These are phyloP conservation scores for Tricholoma matsutake DNA, from an alignment of 768 basidiomycete species.

Conservation along the genomic window DNA sequence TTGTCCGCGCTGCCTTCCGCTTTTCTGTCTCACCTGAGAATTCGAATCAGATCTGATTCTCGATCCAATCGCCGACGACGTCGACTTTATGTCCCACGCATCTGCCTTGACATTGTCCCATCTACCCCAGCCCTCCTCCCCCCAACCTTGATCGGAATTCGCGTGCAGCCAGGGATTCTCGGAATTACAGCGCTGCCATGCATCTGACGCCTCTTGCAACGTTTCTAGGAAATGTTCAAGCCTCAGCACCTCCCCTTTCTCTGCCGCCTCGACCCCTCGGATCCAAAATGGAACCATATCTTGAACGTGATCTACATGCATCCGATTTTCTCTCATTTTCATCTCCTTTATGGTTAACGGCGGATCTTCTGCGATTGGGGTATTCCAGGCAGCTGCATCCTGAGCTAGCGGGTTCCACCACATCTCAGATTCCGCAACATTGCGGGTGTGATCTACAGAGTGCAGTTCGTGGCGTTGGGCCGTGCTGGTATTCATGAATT, in stretches of 20 bases:
- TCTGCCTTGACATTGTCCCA: not conserved
- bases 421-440: constrained; percentile 15
- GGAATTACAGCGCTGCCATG: constrained; percentile 15
- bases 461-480: constrained; percentile 27
- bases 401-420: constrained; percentile 18
- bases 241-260: constrained; percentile 39
- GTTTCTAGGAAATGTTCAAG: constrained; percentile 46
- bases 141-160: constrained; percentile 1
- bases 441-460: constrained; percentile 16
- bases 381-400: constrained; percentile 23
- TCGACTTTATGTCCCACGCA: not conserved
- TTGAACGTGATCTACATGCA: constrained; percentile 42
- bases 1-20: not conserved
- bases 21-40: not conserved
- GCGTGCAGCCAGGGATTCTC: constrained; percentile 14
- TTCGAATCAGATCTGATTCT: not conserved
- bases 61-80: not conserved
- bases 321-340: constrained; percentile 25
- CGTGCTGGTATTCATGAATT: constrained; percentile 19
- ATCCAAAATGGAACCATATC: constrained; percentile 57
- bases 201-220: constrained; percentile 29
- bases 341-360: constrained; percentile 27
- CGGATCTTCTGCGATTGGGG: constrained; percentile 16
- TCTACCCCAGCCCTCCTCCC: not conserved
- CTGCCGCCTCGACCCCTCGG: constrained; percentile 44